These are phyloP conservation scores for Clonostachys chloroleuca DNA, from an alignment of 2,329 filamentous ascomycete species.

Conservation along the genomic window DNA sequence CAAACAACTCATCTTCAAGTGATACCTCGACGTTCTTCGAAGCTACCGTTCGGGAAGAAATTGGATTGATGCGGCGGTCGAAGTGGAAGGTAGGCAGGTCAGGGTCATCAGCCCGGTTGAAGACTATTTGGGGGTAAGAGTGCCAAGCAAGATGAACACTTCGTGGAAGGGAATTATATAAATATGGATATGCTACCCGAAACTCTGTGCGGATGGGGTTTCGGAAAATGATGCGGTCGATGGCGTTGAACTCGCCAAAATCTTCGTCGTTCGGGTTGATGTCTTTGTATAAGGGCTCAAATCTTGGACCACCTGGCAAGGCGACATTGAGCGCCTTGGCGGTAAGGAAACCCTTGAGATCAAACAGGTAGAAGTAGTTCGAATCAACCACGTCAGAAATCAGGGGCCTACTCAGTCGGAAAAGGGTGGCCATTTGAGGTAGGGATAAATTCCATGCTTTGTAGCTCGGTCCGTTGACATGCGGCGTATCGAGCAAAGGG, in stretches of 20 bases:
- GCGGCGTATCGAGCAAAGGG: constrained; percentile 82
- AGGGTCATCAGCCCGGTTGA: constrained; percentile 80
- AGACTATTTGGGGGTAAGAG: constrained; percentile 89
- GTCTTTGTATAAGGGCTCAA: constrained; percentile 97
- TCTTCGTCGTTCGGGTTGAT: constrained; percentile 98
- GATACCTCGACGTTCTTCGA: constrained; percentile 90
- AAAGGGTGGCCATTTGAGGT: constrained; percentile 93
- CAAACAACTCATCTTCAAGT: constrained; percentile 93
- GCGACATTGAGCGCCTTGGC: constrained; percentile 97
- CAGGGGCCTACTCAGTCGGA: constrained; percentile 85
- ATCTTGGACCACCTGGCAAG: constrained; percentile 93
- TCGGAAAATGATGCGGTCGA: constrained; percentile 98
- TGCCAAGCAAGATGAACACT: constrained; percentile 94
- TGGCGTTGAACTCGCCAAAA: constrained; percentile 99
- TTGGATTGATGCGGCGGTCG: constrained; percentile 95
- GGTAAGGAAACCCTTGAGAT: constrained; percentile 89
- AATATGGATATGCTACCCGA: constrained; percentile 86
- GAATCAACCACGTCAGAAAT: constrained; percentile 90
- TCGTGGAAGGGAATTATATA: constrained; percentile 94
- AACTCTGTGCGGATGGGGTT: constrained; percentile 94
- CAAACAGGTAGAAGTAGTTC: constrained; percentile 98
- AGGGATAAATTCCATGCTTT: constrained; percentile 91
- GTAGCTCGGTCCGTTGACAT: constrained; percentile 96
- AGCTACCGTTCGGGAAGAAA: constrained; percentile 89
- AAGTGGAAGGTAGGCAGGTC: constrained; percentile 96